Conservation (phyloP, 2,329 filamentous ascomycete species). For the Fusarium austroafricanum region DNA sequence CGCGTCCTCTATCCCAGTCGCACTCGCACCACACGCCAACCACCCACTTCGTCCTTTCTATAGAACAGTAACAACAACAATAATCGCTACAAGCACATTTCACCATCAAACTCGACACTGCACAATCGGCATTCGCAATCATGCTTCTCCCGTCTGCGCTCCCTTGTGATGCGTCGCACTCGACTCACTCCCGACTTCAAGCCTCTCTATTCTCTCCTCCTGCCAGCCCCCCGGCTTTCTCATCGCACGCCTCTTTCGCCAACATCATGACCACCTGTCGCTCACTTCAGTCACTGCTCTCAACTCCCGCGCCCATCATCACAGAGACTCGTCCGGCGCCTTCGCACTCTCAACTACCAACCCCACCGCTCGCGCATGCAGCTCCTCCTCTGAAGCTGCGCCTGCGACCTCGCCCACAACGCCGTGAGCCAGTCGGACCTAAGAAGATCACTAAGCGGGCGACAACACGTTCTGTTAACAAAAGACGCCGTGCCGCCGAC, state of each 20-base stretch:
- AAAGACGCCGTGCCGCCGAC: conserved; percentile 62
- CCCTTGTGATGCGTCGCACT: conserved; percentile 66
- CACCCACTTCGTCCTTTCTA: conserved; percentile 15
- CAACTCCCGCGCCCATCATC: conserved; percentile 50
- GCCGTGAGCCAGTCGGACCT: conserved; percentile 49
- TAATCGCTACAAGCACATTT: not conserved
- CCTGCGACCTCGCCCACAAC: conserved; percentile 59
- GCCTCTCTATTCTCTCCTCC: conserved; percentile 69
- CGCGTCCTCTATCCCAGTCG: conserved; percentile 31
- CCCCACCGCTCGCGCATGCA: conserved; percentile 66
- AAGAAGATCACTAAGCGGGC: conserved; percentile 66
- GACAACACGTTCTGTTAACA: conserved; percentile 62
- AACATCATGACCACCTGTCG: conserved; percentile 71
- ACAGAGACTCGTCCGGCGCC: conserved; percentile 52
- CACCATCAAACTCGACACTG: not conserved
- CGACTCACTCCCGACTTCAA: conserved; percentile 57
- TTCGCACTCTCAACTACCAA: conserved; percentile 58
- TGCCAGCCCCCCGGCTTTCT: conserved; percentile 63
- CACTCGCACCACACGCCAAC: conserved; percentile 44
- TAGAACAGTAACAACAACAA: conserved; percentile 24
- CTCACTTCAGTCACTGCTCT: conserved; percentile 69
- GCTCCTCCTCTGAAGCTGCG: conserved; percentile 66
- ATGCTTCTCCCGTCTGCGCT: conserved; percentile 72
- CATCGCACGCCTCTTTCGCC: conserved; percentile 60
- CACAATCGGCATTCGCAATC: conserved; percentile 36